A percentile compares a stretch with the other conserved stretches of the same genome.
Conservation (phyloP, 345 rosid species). For the Moringa oleifera region DNA sequence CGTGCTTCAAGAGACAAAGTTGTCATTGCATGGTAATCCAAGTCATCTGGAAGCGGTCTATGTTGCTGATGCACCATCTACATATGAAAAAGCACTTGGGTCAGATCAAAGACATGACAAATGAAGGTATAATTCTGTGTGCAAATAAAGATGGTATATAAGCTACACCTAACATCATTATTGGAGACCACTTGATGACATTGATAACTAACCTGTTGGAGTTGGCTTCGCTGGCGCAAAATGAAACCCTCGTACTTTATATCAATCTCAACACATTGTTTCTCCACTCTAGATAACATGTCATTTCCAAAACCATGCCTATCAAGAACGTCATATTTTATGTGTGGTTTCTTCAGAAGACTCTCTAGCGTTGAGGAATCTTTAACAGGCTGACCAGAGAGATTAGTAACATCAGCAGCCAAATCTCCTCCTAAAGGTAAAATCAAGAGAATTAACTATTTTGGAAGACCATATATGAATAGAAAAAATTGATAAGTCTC, state of each 20-base stretch:
- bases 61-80: conserved; percentile 87
- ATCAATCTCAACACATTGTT: conserved; percentile 87
- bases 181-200: neutral
- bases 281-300: conserved; percentile 61
- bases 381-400: conserved; percentile 83
- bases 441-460: conserved; percentile 10
- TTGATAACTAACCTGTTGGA: conserved; percentile 58
- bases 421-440: conserved; percentile 64
- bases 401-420: conserved; percentile 59
- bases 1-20: conserved; percentile 88
- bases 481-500: neutral
- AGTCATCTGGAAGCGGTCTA: conserved; percentile 72
- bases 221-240: conserved; percentile 70
- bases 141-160: neutral
- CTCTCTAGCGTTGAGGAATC: conserved; percentile 76
- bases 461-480: neutral
- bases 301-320: conserved; percentile 81
- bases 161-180: neutral
- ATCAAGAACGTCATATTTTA: conserved; percentile 66
- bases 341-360: conserved; percentile 91
- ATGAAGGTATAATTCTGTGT: neutral
- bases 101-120: conserved; percentile 1
- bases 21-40: conserved; percentile 84
- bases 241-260: conserved; percentile 94
- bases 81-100: conserved; percentile 17